A percentile compares a stretch with the other conserved stretches of the same genome.
Conservation (phyloP, 148 eudicot genomes). For the Talinum fruticosum region DNA sequence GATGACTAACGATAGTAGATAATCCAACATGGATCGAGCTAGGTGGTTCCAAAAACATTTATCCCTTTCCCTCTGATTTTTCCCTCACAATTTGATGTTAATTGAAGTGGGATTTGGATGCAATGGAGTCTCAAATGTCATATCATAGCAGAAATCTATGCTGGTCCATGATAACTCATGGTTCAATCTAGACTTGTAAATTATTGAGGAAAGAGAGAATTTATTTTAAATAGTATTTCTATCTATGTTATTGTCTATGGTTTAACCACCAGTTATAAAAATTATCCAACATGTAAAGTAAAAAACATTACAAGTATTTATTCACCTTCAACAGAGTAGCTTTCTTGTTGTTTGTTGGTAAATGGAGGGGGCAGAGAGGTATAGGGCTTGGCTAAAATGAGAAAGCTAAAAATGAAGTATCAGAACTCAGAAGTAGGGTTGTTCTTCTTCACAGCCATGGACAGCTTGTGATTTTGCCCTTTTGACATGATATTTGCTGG, state of each 20-base stretch:
- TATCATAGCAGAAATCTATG: slow-evolving; percentile 12
- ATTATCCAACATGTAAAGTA: background rate
- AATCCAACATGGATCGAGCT: too few species aligned
- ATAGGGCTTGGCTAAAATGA: slow-evolving; percentile 2
- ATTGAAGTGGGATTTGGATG: too few species aligned
- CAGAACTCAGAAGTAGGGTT: slow-evolving; percentile 5
- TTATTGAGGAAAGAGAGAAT: background rate
- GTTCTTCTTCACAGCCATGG: background rate
- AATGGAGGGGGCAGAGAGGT: background rate
- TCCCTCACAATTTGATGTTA: background rate
- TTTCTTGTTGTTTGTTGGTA: background rate
- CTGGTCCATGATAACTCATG: background rate
- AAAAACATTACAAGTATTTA: background rate
- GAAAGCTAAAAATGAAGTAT: background rate
- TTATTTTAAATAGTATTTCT: background rate
- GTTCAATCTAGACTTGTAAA: background rate
- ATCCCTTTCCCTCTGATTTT: too few species aligned
- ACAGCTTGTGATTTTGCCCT: background rate
- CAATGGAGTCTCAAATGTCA: slow-evolving; percentile 9
- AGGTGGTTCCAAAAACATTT: background rate
- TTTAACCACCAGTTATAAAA: background rate
- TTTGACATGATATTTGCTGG: slow-evolving; percentile 1
- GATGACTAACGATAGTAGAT: too few species aligned
- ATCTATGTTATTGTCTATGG: background rate
- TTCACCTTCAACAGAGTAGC: background rate